phyloP scores from a whole-genome alignment of 2,329 filamentous ascomycete species.

The Paecilomyces niveus region DNA sequence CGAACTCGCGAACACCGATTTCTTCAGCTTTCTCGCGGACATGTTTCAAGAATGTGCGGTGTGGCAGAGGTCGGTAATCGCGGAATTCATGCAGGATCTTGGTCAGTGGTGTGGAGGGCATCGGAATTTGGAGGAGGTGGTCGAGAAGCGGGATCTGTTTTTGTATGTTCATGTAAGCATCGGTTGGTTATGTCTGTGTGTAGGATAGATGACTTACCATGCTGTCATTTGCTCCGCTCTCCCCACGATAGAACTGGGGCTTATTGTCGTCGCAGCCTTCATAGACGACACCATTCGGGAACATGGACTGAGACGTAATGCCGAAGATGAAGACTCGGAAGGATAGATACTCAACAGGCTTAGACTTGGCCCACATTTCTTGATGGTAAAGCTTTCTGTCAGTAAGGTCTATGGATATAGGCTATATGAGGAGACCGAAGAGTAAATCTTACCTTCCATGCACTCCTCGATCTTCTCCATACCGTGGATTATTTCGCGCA shows the following conservation, averaged over 20 bases:
- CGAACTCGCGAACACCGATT: slow-evolving; percentile 32
- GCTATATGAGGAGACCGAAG: background rate
- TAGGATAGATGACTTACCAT: slow-evolving; percentile 50
- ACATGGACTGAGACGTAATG: slow-evolving; percentile 90
- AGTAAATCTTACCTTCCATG: slow-evolving; percentile 59
- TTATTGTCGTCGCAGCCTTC: slow-evolving; percentile 67
- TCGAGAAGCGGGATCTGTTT: slow-evolving; percentile 71
- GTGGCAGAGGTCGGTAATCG: slow-evolving; percentile 79
- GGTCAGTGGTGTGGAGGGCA: slow-evolving; percentile 85
- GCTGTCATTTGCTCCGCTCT: slow-evolving; percentile 89
- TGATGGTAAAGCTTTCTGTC: slow-evolving; percentile 1
- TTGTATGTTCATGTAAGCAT: background rate
- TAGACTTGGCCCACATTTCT: slow-evolving; percentile 86
- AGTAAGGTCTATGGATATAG: background rate
- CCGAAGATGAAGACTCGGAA: slow-evolving; percentile 98
- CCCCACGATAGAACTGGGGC: slow-evolving; percentile 77
- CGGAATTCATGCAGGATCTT: slow-evolving; percentile 84
- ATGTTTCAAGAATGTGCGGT: slow-evolving; percentile 74
- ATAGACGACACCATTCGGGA: slow-evolving; percentile 84
- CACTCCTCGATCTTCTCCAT: slow-evolving; percentile 65
- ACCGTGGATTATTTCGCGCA: slow-evolving; percentile 54
- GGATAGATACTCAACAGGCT: slow-evolving; percentile 73
- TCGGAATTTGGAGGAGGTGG: slow-evolving; percentile 74
- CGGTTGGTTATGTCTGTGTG: background rate
- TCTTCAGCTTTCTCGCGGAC: slow-evolving; percentile 52